Evolutionary conservation across 1,284 basidiomycete genomes (phyloP), one percentile per base, ranked within the genome.

Genomic region (Heterobasidion irregulare): DNA sequence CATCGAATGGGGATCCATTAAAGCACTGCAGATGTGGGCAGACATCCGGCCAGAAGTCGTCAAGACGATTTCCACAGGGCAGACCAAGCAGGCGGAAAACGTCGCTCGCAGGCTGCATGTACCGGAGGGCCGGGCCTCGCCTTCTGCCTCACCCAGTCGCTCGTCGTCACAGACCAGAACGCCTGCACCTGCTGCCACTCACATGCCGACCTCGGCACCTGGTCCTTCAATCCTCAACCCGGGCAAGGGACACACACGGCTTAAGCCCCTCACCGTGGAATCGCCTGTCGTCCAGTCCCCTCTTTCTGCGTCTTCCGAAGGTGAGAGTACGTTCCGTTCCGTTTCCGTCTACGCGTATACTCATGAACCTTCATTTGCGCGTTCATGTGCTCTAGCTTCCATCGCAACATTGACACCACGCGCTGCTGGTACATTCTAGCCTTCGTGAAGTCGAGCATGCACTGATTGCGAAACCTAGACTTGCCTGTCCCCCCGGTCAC

Each of bases 1-100:
- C 64, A 91, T 97, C 59, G 97, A 99, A 70, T 99, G 97, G 97
- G 96, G 89, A 0, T 89, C 87, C 0, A 91, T 92, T 72, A 92
- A 92, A 66, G 89, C 89, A 6, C 65, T 92, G 56, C 89, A 92
- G 65, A 91, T 91, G 86, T 92, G 89, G 84, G 89, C 89, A 12
- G 89, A 91, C 64, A 72, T 84, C 57, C 74, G 83, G 50, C 84
- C 86, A 2, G 83, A 87, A 50, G 78, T 75, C 12, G 77, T 78
- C 47, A 78, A 73, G 61, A 78, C 71, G 35, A 71, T 70, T 54
- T 74, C 78, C n/a, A 73, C 67, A 8, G 84, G 78, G 46, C 85
- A 86, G 68, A 77, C 73, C 8, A 79, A 72, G 7, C 80, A 86
- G 61, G 86, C 86, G 2, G 78, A 80, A 58, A 76, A 71, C 59